Evolutionary conservation across 441 rosid species (phyloP).

Genomic region (Euphorbia celastroides): DNA sequence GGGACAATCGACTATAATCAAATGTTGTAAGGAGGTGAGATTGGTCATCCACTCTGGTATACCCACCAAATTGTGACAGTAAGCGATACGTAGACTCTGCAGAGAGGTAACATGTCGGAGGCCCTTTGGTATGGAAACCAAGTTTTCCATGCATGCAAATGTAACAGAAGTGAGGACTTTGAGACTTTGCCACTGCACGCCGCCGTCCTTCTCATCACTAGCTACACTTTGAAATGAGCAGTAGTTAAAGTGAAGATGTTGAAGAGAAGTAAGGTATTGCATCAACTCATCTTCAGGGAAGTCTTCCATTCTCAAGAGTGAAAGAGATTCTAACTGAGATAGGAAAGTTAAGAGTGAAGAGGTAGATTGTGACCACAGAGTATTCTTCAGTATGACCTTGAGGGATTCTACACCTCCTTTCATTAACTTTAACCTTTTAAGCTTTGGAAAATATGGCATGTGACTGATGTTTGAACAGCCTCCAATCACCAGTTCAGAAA

Average conservation of each 20-base stretch:
- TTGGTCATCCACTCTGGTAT: neutral
- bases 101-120: neutral
- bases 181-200: neutral
- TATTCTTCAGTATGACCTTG: neutral
- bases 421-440: neutral
- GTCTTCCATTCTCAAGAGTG: neutral
- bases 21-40: neutral
- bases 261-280: neutral
- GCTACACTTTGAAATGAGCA: neutral
- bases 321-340: neutral
- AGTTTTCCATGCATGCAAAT: neutral
- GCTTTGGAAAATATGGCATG: neutral
- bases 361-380: neutral
- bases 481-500: neutral
- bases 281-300: neutral
- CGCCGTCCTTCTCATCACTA: neutral
- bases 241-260: neutral
- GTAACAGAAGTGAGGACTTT: neutral
- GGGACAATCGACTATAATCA: neutral
- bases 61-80: neutral
- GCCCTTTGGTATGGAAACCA: neutral
- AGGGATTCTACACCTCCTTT: neutral
- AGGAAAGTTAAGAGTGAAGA: neutral
- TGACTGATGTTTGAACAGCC: neutral
- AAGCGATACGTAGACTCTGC: neutral